Evolutionary conservation across 2,329 filamentous ascomycete genomes (phyloP).

Genomic region (Botryotinia globosa): DNA sequence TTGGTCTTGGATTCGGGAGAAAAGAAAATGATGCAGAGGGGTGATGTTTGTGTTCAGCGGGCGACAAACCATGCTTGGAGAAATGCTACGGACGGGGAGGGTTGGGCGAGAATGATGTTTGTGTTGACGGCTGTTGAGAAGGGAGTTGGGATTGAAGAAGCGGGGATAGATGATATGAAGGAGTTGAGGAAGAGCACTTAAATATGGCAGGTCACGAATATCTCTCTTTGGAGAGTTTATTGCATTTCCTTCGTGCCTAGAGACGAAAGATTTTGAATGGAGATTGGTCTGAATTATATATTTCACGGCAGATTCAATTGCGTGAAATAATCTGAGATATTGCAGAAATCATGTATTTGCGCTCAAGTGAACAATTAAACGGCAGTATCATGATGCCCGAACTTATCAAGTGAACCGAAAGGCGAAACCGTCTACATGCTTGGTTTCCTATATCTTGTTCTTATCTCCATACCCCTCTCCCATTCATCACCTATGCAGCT

Average conservation of each 20-base stretch:
- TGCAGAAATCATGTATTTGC: neutral
- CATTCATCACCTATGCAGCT: constrained; percentile 1
- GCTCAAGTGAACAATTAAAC: neutral
- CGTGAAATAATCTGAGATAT: neutral
- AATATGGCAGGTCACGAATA: too few relatives aligned
- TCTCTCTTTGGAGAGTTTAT: accelerated
- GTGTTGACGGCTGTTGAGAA: constrained; percentile 27
- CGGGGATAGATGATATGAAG: constrained; percentile 23
- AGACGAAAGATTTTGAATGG: accelerated
- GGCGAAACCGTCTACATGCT: neutral
- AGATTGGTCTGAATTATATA: neutral
- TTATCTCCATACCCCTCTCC: neutral
- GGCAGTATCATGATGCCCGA: accelerated
- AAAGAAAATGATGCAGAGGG: constrained; percentile 41
- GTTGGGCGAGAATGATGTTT: constrained; percentile 35
- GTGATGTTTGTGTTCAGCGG: constrained; percentile 45
- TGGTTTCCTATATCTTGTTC: neutral
- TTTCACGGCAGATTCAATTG: neutral
- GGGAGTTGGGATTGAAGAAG: constrained; percentile 24
- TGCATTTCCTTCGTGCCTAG: neutral
- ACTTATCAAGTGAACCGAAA: neutral
- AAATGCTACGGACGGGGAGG: constrained; percentile 28
- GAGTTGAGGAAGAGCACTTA: neutral
- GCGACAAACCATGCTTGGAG: constrained; percentile 47
- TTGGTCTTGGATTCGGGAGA: constrained; percentile 44